phyloP scores from a whole-genome alignment of 805 yeast genomes.

The Cyberlindnera sargentensis region DNA sequence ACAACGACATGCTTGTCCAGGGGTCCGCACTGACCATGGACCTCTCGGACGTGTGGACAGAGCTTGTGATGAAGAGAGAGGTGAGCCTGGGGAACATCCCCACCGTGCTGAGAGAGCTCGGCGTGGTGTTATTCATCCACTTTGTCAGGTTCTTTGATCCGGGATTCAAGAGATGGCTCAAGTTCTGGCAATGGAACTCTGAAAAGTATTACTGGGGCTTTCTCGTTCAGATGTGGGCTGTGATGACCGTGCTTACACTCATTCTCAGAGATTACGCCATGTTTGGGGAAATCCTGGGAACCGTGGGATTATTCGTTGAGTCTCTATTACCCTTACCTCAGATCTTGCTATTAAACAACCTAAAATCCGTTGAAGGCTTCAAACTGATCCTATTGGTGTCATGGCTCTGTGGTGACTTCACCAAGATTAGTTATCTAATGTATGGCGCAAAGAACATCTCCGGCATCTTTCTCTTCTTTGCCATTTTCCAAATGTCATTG shows the following conservation, averaged over 20 bases:
- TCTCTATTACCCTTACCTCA: constrained; percentile 72
- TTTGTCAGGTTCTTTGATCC: constrained; percentile 62
- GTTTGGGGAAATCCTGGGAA: constrained; percentile 49
- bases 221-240: constrained; percentile 27
- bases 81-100: constrained; percentile 7
- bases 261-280: constrained; percentile 28
- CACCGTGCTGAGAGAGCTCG: constrained; percentile 4
- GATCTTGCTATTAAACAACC: constrained; percentile 57
- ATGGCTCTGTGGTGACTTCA: constrained; percentile 86
- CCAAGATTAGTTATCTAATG: constrained; percentile 67
- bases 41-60: constrained; percentile 3
- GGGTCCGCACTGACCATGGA: constrained; percentile 5
- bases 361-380: constrained; percentile 71
- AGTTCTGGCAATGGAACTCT: constrained; percentile 85
- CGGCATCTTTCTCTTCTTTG: constrained; percentile 57
- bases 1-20: constrained; percentile 29
- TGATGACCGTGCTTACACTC: constrained; percentile 28
- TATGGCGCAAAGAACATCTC: constrained; percentile 72
- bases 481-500: constrained; percentile 68
- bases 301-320: constrained; percentile 63
- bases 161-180: constrained; percentile 51
- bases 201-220: constrained; percentile 57
- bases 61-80: background rate
- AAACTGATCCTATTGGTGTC: constrained; percentile 66
- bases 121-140: constrained; percentile 26